phyloP scores from a whole-genome alignment of 179 eudicot species.

The Silene noctiflora region DNA sequence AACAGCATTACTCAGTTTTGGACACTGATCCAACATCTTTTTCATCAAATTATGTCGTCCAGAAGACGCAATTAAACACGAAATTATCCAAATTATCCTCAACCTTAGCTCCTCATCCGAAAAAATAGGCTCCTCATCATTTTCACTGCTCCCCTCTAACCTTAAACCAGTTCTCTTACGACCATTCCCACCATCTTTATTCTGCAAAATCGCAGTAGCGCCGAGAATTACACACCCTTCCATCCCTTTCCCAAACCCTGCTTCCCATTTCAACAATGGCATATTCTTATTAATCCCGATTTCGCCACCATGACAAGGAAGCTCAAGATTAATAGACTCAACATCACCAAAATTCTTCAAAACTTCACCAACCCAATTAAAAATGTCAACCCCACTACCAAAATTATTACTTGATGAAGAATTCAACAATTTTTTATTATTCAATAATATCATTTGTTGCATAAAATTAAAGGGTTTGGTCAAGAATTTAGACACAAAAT shows the following conservation, averaged over 20 bases:
- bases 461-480: conserved; percentile 31
- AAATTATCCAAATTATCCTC: conserved; percentile 66
- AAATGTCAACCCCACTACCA: conserved; percentile 26
- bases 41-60: conserved; percentile 59
- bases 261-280: conserved; percentile 58
- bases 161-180: not conserved
- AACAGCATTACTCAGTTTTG: conserved; percentile 28
- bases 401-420: not conserved
- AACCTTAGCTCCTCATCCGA: conserved; percentile 46
- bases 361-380: conserved; percentile 30
- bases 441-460: conserved; percentile 8
- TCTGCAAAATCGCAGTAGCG: conserved; percentile 33
- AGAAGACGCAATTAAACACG: conserved; percentile 63
- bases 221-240: conserved; percentile 54
- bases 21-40: conserved; percentile 31
- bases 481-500: conserved; percentile 26
- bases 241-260: conserved; percentile 58
- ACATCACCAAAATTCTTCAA: conserved; percentile 45
- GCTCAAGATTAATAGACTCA: conserved; percentile 33
- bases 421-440: conserved; percentile 17
- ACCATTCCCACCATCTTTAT: not conserved
- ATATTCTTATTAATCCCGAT: conserved; percentile 26
- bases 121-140: conserved; percentile 9
- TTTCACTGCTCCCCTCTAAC: not conserved
- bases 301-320: conserved; percentile 48